Base-by-base conservation (phyloP, 345 rosid genomes). In the Citrus hindsii region DNA sequence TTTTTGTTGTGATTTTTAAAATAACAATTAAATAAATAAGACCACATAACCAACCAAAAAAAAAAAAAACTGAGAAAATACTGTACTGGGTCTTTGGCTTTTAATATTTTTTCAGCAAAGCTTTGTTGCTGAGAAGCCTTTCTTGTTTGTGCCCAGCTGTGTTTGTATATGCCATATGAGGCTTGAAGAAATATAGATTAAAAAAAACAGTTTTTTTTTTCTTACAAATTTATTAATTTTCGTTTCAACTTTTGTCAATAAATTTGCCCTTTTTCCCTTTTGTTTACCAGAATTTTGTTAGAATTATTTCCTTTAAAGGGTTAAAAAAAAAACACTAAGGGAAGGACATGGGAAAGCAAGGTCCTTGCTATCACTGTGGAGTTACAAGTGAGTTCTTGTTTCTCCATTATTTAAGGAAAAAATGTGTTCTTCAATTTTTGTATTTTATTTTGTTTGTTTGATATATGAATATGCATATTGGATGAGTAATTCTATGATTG, bases 291-390 rank as follows among this genome's bases (percentile, higher is more conserved):
- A 74, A 33, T 75, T 75, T 66, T 61, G 70, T 79, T 69, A 46
- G 67, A 75, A 79, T 80, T 67, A 71, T 70, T 60, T 46, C 77
- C 76, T 61, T 73, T 79, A 79, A 1, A 53, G 19, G 62, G 69
- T 70, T 81, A 68, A 75, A 77, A 53, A 62, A 12, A 30, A 60
- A 60, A 67, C 48, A 18, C 58, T 53, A 18, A 79, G 69, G 80
- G 76, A 82, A 76, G 87, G 77, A 85, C 32, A 94, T 94, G 98
- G 98, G 97, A 64, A 94, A 94, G 90, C 97, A 92, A 85, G 98
- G 98, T 33, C 98, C 98, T 86, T 94, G 98, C 92, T 86, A 76
- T 80, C 98, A 94, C 92, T 92, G 98, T 89, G 98, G 98, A 86
- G 98, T 91, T 88, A 89, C 96, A 85, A 94, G 98, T 94, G 98